These are phyloP conservation scores for Fusarium austroafricanum DNA, from an alignment of 2,329 filamentous ascomycete genomes.

Conservation along the genomic window DNA sequence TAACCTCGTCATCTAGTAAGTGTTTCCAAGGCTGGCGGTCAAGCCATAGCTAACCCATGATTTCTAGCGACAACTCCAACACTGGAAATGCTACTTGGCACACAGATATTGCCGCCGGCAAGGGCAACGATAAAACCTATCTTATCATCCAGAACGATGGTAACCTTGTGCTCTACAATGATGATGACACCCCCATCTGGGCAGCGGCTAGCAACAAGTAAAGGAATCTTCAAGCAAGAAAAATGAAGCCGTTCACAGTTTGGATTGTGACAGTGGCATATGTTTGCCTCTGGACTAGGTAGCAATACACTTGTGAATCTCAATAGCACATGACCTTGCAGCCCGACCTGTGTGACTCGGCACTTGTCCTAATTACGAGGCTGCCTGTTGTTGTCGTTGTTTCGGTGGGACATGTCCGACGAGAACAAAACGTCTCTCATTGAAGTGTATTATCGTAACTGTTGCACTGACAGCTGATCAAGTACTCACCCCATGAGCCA, in stretches of 20 bases:
- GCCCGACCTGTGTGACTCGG: neutral
- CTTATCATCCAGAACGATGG: slow-evolving; percentile 12
- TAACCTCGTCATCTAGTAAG: slow-evolving; percentile 12
- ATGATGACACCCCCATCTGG: neutral
- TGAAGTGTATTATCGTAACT: neutral
- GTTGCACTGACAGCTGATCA: neutral
- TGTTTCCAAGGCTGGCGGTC: fast-evolving
- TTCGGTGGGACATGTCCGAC: neutral
- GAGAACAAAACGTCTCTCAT: neutral
- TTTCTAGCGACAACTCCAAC: neutral
- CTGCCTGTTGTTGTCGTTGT: neutral
- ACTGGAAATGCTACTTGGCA: slow-evolving; percentile 9
- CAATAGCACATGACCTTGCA: neutral
- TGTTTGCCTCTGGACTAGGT: neutral
- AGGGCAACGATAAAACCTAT: neutral
- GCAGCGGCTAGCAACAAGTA: slow-evolving; percentile 2
- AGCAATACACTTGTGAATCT: neutral
- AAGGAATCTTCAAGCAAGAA: neutral
- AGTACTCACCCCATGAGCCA: neutral
- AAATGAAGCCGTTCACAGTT: neutral
- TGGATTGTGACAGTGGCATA: too few relatives aligned
- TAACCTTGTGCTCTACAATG: slow-evolving; percentile 12
- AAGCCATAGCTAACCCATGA: neutral
- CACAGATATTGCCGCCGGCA: neutral
- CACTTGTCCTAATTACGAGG: too few relatives aligned